Base-by-base conservation (phyloP, 208 protist genomes). In the Vickermania ingenoplastis region DNA sequence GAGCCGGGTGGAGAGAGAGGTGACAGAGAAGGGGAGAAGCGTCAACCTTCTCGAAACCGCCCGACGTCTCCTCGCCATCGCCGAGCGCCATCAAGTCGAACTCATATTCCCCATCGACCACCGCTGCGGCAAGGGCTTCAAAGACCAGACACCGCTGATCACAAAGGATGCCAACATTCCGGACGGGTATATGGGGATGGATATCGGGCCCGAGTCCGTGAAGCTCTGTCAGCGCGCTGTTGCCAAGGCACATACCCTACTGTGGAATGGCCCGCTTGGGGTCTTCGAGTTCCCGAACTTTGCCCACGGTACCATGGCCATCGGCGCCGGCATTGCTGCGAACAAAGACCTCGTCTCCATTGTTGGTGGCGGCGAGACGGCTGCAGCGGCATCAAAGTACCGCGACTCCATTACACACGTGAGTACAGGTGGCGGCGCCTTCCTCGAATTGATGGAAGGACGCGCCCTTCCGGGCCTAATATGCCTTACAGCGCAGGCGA, bases 401-500 rank as follows among this genome's bases (percentile, higher is more conserved):
- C 71, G 77, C 31, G 71, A 83, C 22, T 84, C 70, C 67, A 95
- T 99, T 48, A 94, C 83, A 29, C 98, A 99, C 75, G 92, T 99
- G n/a, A 97, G 82, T 57, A 99, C 99, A 59, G 99, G 99, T 66
- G 99, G 99, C 69, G 99, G 99, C 64, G 99, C 98, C n/a, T 98
- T 96, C 28, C 86, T 99, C 26, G 98, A 99, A 85, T 91, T 99
- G 26, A 87, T 99, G 5, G 98, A 99, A 77, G 99, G 98, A 24
- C 80, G 86, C 57, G 82, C 91, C 14, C 71, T 98, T 11, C 97
- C 96, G n/a, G 97, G 96, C 26, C 77, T 98, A 45, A 74, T 89
- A 52, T 92, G 89, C 65, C 78, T 98, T 55, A 94, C 87, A 4
- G 83, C 87, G 3, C 78, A 77, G 25, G 83, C 83, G 17, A 25